Conservation (phyloP, 2,329 filamentous ascomycete genomes). For the Talaromyces rugulosus region DNA sequence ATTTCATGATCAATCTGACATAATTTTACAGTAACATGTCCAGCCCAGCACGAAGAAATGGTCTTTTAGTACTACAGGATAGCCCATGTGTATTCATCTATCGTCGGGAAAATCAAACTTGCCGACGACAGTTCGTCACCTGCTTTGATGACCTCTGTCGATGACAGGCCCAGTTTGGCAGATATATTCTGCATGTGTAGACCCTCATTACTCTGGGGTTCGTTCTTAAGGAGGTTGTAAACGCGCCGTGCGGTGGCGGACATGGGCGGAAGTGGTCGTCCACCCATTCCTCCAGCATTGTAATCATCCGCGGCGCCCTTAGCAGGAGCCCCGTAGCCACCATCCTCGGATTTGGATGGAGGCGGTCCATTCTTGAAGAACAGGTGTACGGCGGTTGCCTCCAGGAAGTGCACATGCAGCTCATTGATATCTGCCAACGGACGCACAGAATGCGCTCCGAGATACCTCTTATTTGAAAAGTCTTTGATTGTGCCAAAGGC, state of each 20-base stretch:
- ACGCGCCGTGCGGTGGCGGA: constrained; percentile 62
- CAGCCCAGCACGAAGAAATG: not conserved
- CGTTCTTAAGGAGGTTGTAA: constrained; percentile 63
- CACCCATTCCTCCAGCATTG: constrained; percentile 19
- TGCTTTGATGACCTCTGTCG: constrained; percentile 68
- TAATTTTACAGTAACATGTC: not conserved
- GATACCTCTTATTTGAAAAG: constrained; percentile 77
- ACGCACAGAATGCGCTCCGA: constrained; percentile 76
- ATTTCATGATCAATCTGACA: not conserved
- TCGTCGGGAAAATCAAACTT: constrained; percentile 81
- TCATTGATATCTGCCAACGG: constrained; percentile 84
- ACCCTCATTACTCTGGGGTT: constrained; percentile 73
- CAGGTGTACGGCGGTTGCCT: constrained; percentile 84
- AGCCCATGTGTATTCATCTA: constrained; percentile 91
- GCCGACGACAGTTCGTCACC: constrained; percentile 72
- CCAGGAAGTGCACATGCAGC: constrained; percentile 85
- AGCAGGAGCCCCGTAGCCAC: constrained; percentile 21
- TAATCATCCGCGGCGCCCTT: constrained; percentile 44
- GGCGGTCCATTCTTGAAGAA: constrained; percentile 69
- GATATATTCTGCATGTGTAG: constrained; percentile 76
- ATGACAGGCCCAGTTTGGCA: constrained; percentile 58
- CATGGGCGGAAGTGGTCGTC: constrained; percentile 44
- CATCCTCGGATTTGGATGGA: constrained; percentile 18
- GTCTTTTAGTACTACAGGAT: constrained; percentile 58
- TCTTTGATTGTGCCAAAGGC: constrained; percentile 80